phyloP scores from a whole-genome alignment of 1,284 basidiomycete species.

The Pseudozyma pruni region DNA sequence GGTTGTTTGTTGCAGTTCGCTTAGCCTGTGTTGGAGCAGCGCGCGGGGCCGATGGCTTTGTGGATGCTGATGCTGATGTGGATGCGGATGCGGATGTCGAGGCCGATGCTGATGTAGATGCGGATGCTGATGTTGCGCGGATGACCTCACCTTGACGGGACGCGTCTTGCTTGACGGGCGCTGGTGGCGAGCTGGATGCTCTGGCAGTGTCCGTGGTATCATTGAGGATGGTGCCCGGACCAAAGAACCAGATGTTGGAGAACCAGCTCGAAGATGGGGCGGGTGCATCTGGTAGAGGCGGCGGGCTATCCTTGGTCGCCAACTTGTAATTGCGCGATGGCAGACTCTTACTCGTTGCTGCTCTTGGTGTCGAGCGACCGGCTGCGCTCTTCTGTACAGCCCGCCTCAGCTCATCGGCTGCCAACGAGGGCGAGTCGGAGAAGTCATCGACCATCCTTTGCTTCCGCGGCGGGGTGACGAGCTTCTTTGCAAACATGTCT shows the following conservation, averaged over 20 bases:
- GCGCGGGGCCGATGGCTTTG: not conserved
- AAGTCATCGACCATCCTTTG: slow-evolving; percentile 34
- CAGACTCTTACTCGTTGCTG: slow-evolving; percentile 33
- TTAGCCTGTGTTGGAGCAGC: slow-evolving; percentile 3
- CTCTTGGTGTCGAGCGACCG: slow-evolving; percentile 8
- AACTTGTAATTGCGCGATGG: slow-evolving; percentile 34
- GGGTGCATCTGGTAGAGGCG: slow-evolving; percentile 10
- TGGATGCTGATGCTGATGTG: not conserved
- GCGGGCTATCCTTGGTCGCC: not conserved
- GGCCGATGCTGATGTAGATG: slow-evolving; percentile 5
- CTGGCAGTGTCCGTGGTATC: not conserved
- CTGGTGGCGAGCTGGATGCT: not conserved
- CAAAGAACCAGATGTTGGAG: slow-evolving; percentile 40
- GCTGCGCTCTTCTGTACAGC: slow-evolving; percentile 23
- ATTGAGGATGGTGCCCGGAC: slow-evolving; percentile 22
- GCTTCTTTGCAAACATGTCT: slow-evolving; percentile 36
- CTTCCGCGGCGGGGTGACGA: slow-evolving; percentile 22
- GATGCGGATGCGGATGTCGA: slow-evolving; percentile 2
- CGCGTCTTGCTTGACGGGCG: not conserved
- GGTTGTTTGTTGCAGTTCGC: slow-evolving; percentile 28
- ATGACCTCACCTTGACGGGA: not conserved
- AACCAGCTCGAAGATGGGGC: slow-evolving; percentile 32
- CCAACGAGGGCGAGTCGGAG: slow-evolving; percentile 37
- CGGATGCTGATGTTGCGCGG: slow-evolving; percentile 1
- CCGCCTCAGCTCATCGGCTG: slow-evolving; percentile 27